A percentile compares a stretch with the other conserved stretches of the same genome.
These are phyloP conservation scores for Trichothecium roseum DNA, from an alignment of 2,329 filamentous ascomycete species.

Conservation along the genomic window DNA sequence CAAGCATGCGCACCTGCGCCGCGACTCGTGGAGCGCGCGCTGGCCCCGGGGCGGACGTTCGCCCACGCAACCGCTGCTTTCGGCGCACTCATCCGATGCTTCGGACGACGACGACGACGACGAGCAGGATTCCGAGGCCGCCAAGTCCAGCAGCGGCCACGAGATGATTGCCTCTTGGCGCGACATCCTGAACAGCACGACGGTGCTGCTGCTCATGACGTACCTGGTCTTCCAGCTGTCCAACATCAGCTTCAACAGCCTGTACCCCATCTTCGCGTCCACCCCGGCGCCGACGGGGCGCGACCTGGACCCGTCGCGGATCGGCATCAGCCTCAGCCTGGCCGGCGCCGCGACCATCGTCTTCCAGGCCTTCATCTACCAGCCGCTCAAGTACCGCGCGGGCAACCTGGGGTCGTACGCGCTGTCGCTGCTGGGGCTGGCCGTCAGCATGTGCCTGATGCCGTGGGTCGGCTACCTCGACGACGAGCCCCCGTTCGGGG, in stretches of 20 bases:
- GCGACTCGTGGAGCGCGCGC: constrained; percentile 25
- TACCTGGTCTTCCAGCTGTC: constrained; percentile 90
- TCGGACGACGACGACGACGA: constrained; percentile 14
- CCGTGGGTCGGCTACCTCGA: constrained; percentile 78
- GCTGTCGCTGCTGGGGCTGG: constrained; percentile 66
- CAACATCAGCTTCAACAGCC: constrained; percentile 89
- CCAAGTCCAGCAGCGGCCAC: constrained; percentile 5
- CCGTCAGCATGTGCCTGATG: constrained; percentile 75
- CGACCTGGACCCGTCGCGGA: constrained; percentile 62
- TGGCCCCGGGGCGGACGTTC: constrained; percentile 23
- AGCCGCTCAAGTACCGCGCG: constrained; percentile 62
- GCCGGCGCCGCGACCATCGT: constrained; percentile 77
- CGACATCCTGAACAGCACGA: constrained; percentile 68
- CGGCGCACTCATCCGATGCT: constrained; percentile 12
- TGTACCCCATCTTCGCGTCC: constrained; percentile 89
- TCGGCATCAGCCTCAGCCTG: constrained; percentile 76
- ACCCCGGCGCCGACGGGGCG: constrained; percentile 67
- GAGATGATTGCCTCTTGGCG: constrained; percentile 22
- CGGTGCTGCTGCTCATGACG: constrained; percentile 67
- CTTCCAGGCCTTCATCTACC: constrained; percentile 83
- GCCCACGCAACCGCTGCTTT: constrained; percentile 11
- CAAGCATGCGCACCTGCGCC: constrained; percentile 10
- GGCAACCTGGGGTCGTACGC: constrained; percentile 84
- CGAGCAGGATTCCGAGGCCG: constrained; percentile 11
- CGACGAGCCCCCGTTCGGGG: constrained; percentile 40